These are phyloP conservation scores for Suhomyces pyralidae DNA, from an alignment of 805 yeast species.

Conservation along the genomic window DNA sequence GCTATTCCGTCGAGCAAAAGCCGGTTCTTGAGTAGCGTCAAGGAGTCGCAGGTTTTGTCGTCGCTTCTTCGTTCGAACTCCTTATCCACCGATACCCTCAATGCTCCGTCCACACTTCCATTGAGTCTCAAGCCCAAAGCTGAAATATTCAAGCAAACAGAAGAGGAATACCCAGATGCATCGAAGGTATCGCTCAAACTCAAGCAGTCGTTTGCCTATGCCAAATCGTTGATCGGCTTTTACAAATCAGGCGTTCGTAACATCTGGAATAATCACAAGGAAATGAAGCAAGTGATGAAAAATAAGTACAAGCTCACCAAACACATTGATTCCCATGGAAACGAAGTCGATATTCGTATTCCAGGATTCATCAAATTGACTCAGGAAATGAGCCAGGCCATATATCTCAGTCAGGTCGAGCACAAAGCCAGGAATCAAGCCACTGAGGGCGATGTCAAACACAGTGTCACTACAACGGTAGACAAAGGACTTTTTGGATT, in stretches of 20 bases:
- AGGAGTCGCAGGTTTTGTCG: neutral
- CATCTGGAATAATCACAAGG: slow-evolving; percentile 46
- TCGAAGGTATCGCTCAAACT: slow-evolving; percentile 16
- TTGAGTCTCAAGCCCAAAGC: slow-evolving; percentile 22
- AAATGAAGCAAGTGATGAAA: slow-evolving; percentile 14
- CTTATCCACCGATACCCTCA: slow-evolving; percentile 12
- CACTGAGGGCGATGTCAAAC: slow-evolving; percentile 16
- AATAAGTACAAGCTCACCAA: slow-evolving; percentile 18
- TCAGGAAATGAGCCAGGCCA: slow-evolving; percentile 30
- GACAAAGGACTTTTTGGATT: slow-evolving; percentile 30
- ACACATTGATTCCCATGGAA: slow-evolving; percentile 20
- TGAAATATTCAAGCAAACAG: slow-evolving; percentile 25
- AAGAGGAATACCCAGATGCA: slow-evolving; percentile 14
- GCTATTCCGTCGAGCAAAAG: neutral
- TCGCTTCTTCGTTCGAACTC: neutral
- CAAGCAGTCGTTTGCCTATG: slow-evolving; percentile 44
- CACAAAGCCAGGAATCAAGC: slow-evolving; percentile 18
- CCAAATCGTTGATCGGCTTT: slow-evolving; percentile 45
- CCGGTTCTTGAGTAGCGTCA: neutral
- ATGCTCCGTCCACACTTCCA: slow-evolving; percentile 33
- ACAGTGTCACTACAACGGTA: slow-evolving; percentile 6
- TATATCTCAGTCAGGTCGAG: slow-evolving; percentile 39
- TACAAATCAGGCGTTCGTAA: slow-evolving; percentile 57
- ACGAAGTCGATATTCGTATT: slow-evolving; percentile 23
- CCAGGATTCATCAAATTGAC: slow-evolving; percentile 36